These are phyloP conservation scores for Podochytrium sp. DNA, from an alignment of 192 early-diverging fungal genomes.

Conservation along the genomic window DNA sequence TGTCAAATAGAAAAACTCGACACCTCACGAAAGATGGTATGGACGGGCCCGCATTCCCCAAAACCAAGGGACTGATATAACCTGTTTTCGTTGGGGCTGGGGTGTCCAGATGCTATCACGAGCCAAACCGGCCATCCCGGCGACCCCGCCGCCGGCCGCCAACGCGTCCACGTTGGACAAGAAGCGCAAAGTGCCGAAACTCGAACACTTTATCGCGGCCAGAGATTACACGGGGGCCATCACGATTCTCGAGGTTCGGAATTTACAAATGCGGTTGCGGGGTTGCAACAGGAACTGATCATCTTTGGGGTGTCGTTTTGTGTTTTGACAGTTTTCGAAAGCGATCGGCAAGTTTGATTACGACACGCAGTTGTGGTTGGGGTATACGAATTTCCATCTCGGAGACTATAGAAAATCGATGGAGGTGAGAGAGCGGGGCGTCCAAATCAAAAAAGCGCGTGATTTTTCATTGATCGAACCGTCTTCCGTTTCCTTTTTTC, in stretches of 20 bases:
- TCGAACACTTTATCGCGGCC: constrained; percentile 55
- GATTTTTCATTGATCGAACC: background rate
- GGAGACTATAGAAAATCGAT: constrained; percentile 59
- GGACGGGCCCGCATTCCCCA: too few species aligned
- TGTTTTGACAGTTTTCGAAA: constrained; percentile 46
- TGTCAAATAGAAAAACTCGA: background rate
- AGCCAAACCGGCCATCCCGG: constrained; percentile 56
- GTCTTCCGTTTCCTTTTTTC: background rate
- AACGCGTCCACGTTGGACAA: constrained; percentile 32
- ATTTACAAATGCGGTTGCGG: background rate
- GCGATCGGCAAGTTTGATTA: constrained; percentile 49
- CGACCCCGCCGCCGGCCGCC: constrained; percentile 19
- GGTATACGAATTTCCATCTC: constrained; percentile 59
- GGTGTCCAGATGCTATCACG: constrained; percentile 69
- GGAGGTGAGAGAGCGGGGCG: constrained; percentile 42
- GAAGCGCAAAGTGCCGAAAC: constrained; percentile 56
- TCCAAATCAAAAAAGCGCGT: background rate
- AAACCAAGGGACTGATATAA: too few species aligned
- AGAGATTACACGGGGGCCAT: constrained; percentile 64
- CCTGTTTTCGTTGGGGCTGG: too few species aligned
- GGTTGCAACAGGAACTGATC: too few species aligned
- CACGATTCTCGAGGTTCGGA: constrained; percentile 57
- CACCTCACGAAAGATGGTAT: background rate
- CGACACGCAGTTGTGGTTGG: constrained; percentile 55
- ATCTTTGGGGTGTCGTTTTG: background rate